A percentile compares a stretch with the other conserved stretches of the same genome.
Conservation (phyloP, 306 rosid species). For the Casuarina cunninghamiana region DNA sequence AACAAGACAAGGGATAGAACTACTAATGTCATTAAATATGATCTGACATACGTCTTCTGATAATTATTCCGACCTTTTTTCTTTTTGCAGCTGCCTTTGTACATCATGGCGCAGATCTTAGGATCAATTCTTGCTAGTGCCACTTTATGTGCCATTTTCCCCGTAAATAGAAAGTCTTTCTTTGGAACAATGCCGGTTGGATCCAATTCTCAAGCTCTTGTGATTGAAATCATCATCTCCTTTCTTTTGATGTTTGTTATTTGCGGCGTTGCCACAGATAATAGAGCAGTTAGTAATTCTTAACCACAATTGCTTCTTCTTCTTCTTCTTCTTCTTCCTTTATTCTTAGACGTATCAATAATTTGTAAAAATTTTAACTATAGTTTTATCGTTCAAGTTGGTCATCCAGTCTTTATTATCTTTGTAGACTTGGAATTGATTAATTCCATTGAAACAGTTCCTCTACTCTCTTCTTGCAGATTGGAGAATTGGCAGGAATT, state of each 20-base stretch:
- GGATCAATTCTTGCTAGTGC: conserved; percentile 70
- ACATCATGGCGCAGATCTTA: conserved; percentile 43
- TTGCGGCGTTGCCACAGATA: conserved; percentile 74
- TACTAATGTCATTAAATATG: no score
- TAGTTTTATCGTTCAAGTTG: no score
- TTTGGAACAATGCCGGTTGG: conserved; percentile 64
- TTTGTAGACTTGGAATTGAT: background rate
- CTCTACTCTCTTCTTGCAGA: conserved; percentile 22
- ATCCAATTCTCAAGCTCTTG: conserved; percentile 40
- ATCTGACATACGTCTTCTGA: no score
- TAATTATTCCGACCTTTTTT: no score
- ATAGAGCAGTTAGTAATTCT: conserved; percentile 56
- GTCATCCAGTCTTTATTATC: no score
- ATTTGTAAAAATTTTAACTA: no score
- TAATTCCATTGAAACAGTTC: background rate
- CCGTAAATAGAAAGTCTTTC: conserved; percentile 24
- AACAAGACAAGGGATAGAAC: no score
- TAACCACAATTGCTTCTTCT: no score
- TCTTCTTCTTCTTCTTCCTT: no score
- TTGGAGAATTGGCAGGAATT: conserved; percentile 70
- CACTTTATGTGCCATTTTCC: conserved; percentile 42
- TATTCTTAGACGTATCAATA: no score
- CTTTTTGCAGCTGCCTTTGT: conserved; percentile 52
- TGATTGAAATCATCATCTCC: conserved; percentile 52
- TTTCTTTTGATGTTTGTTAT: conserved; percentile 68